These are phyloP conservation scores for Pseudogymnoascus sp. DNA, from an alignment of 2,329 filamentous ascomycete species.

Conservation along the genomic window DNA sequence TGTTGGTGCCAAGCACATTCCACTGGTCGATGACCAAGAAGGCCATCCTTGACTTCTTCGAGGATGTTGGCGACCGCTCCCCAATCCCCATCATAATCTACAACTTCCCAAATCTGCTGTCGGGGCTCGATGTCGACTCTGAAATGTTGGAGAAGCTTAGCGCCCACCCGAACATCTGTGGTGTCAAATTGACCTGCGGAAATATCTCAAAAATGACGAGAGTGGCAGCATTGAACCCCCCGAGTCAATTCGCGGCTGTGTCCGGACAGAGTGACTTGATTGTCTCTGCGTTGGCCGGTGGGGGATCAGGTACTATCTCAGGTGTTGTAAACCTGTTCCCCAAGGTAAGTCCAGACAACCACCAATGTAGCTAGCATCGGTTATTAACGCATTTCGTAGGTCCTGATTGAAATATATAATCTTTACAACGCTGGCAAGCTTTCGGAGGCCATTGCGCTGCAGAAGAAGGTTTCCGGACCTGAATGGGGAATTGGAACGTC, in stretches of 20 bases:
- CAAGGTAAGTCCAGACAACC: conserved; percentile 47
- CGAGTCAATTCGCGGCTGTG: conserved; percentile 47
- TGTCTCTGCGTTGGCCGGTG: conserved; percentile 48
- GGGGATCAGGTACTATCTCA: conserved; percentile 51
- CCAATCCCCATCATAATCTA: conserved; percentile 38
- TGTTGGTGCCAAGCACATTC: conserved; percentile 33
- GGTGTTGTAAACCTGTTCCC: conserved; percentile 64
- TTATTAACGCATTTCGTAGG: conserved; percentile 25
- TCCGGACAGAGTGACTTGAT: conserved; percentile 66
- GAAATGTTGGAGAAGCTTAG: conserved; percentile 27
- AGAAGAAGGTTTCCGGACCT: conserved; percentile 41
- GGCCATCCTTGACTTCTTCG: conserved; percentile 46
- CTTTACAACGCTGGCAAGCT: conserved; percentile 39
- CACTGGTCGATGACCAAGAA: conserved; percentile 35
- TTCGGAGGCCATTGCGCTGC: conserved; percentile 39
- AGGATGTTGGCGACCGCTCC: conserved; percentile 29
- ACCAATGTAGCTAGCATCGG: conserved; percentile 40
- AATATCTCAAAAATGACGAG: conserved; percentile 36
- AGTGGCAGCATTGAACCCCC: conserved; percentile 49
- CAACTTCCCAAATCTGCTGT: conserved; percentile 37
- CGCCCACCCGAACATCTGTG: conserved; percentile 29
- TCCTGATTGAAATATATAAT: conserved; percentile 41
- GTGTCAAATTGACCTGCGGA: conserved; percentile 32
- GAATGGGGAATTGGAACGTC: conserved; percentile 50
- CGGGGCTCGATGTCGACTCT: conserved; percentile 37